A percentile compares a stretch with the other conserved stretches of the same genome.
Evolutionary conservation across 2,329 filamentous ascomycete species (phyloP).

Genomic region (Penicillium corylophilum): DNA sequence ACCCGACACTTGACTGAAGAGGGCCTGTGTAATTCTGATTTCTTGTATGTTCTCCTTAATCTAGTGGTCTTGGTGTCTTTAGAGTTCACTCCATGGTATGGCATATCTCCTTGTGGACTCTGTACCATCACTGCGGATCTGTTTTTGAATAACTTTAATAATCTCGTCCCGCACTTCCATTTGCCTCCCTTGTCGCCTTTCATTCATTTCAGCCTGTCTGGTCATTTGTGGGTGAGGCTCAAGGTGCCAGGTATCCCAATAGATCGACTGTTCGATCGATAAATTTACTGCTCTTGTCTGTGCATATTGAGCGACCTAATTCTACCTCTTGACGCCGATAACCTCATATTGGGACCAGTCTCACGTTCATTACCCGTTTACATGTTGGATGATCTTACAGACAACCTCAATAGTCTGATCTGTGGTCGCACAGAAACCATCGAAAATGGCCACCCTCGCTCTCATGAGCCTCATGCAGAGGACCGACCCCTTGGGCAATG

Average conservation of each 20-base stretch:
- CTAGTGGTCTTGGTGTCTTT: slow-evolving; percentile 8
- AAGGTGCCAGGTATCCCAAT: not conserved
- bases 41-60: slow-evolving; percentile 1
- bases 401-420: not conserved
- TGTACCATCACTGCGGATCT: slow-evolving; percentile 4
- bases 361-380: not conserved
- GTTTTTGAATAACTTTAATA: slow-evolving; percentile 8
- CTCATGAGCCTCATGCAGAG: slow-evolving; percentile 17
- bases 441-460: slow-evolving; percentile 13
- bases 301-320: not conserved
- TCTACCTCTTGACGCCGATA: not conserved
- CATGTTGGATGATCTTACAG: not conserved
- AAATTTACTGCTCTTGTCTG: not conserved
- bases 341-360: not conserved
- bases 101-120: slow-evolving; percentile 3
- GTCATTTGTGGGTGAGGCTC: not conserved
- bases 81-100: slow-evolving; percentile 9
- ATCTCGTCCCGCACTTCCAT: slow-evolving; percentile 4
- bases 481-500: slow-evolving; percentile 9
- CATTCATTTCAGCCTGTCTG: slow-evolving; percentile 1
- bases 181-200: not conserved
- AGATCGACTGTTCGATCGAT: not conserved
- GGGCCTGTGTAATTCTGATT: not conserved
- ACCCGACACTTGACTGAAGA: not conserved
- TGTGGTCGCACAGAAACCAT: not conserved